phyloP scores from a whole-genome alignment of 225 moss, liverwort and hornwort species.

The Pseudoscleropodium purum region DNA sequence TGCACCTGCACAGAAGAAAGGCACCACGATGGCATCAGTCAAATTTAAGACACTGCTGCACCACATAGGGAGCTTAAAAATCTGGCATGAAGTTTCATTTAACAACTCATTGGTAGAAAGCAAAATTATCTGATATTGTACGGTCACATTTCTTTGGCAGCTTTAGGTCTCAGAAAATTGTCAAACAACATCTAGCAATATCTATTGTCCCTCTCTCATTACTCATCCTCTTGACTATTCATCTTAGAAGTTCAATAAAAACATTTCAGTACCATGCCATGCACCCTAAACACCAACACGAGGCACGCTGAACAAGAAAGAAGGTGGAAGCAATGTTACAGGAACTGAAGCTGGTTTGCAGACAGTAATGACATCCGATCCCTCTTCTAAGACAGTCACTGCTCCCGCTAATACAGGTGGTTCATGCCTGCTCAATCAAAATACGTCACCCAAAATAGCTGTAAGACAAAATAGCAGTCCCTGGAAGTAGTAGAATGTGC shows the following conservation, averaged over 20 bases:
- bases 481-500: neutral
- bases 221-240: neutral
- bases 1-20: conserved; percentile 55
- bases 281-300: neutral
- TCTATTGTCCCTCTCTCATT: neutral
- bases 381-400: conserved; percentile 63
- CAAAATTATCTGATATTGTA: neutral
- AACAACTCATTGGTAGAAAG: neutral
- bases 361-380: conserved; percentile 69
- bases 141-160: neutral
- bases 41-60: neutral
- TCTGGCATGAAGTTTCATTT: neutral
- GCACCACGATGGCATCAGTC: neutral
- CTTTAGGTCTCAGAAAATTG: neutral
- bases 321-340: conserved; percentile 28
- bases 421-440: conserved; percentile 67
- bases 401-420: conserved; percentile 77
- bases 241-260: neutral
- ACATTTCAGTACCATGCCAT: neutral
- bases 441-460: neutral
- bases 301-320: neutral
- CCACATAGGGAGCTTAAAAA: neutral
- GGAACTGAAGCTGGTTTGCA: conserved; percentile 94
- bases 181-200: neutral
- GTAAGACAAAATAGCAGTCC: neutral